Evolutionary conservation across 495 filamentous ascomycete genomes (phyloP), one percentile per base, ranked within the genome.

Genomic region (Aspergillus biplanus): DNA sequence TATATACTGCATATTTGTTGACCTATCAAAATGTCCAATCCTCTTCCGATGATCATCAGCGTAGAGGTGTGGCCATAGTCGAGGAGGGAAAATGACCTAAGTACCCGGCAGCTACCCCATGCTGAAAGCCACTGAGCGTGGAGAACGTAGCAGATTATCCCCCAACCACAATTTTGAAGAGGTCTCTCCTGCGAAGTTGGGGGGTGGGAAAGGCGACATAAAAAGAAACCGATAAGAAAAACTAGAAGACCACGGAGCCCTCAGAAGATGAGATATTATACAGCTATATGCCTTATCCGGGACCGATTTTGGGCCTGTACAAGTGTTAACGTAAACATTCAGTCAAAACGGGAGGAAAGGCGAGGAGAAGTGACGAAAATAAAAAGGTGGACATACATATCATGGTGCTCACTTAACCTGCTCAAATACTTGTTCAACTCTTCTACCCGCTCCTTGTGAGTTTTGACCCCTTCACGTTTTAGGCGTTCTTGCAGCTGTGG

Each of bases 401-500:
- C 95, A 72, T 99, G 95, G 75, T 99, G 95, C 77, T 99, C 95
- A 76, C 91, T 96, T 71, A 99, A 77, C 63, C 88, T 88, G 63
- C 90, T 93, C 47, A 99, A 80, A 71, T 97, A 96, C 70, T 91
- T 90, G 73, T 99, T 99, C 64, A 97, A 80, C 74, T 97, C 93
- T 74, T 99, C 93, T 48, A 99, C 95, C 2, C 91, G 88, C 82
- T 99, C 89, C 75, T 98, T 99, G 71, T 99, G 95, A 46, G 93
- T 96, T 83, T 98, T 99, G 67, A 90, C 82, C 31, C 92, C 91
- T 68, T 93, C 91, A 33, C 89, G 83, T 72, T 90, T 86, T 34
- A 96, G 81, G 39, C 93, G 83, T 75, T 99, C 90, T 67, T 86
- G 82, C 46, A 71, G 58, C 71, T 69, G 52, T 69, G 9, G 27